Evolutionary conservation across 495 filamentous ascomycete genomes (phyloP).

Genomic region (Recurvomyces mirabilis): DNA sequence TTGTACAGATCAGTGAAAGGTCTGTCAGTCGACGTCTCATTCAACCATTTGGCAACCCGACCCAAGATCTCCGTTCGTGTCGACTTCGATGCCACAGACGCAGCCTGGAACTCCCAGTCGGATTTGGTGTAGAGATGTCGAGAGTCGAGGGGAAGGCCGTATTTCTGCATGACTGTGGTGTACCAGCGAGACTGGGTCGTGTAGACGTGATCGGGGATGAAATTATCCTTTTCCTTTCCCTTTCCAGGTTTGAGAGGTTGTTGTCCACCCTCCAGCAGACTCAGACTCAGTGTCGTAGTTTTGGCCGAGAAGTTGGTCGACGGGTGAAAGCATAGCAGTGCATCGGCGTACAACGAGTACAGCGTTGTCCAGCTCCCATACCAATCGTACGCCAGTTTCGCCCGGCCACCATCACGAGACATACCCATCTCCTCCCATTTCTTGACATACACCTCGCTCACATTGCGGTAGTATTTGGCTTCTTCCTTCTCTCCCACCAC

Average conservation of each 20-base stretch:
- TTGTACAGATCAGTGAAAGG: constrained; percentile 34
- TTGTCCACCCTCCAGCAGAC: neutral
- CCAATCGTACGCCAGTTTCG: constrained; percentile 89
- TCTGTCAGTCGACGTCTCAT: constrained; percentile 31
- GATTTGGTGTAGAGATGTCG: constrained; percentile 36
- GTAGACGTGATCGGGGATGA: constrained; percentile 34
- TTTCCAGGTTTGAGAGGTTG: neutral
- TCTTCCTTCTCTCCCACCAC: constrained; percentile 57
- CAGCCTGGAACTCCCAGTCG: constrained; percentile 36
- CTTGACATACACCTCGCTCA: constrained; percentile 64
- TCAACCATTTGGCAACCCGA: constrained; percentile 31
- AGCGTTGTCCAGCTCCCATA: constrained; percentile 86
- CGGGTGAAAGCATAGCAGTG: constrained; percentile 34
- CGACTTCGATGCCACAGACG: constrained; percentile 26
- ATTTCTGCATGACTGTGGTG: constrained; percentile 30
- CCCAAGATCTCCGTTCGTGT: constrained; percentile 29
- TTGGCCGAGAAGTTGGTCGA: constrained; percentile 18
- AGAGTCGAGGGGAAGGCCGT: constrained; percentile 35
- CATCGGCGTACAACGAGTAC: constrained; percentile 35
- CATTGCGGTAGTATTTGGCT: constrained; percentile 54
- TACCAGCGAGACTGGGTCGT: constrained; percentile 31
- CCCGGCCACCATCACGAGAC: constrained; percentile 69
- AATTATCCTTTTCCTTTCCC: constrained; percentile 18
- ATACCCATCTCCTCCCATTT: constrained; percentile 78
- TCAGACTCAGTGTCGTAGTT: neutral